A percentile compares a stretch with the other conserved stretches of the same genome.
These are phyloP conservation scores for Nemania diffusa DNA, from an alignment of 2,329 filamentous ascomycete genomes.

Conservation along the genomic window DNA sequence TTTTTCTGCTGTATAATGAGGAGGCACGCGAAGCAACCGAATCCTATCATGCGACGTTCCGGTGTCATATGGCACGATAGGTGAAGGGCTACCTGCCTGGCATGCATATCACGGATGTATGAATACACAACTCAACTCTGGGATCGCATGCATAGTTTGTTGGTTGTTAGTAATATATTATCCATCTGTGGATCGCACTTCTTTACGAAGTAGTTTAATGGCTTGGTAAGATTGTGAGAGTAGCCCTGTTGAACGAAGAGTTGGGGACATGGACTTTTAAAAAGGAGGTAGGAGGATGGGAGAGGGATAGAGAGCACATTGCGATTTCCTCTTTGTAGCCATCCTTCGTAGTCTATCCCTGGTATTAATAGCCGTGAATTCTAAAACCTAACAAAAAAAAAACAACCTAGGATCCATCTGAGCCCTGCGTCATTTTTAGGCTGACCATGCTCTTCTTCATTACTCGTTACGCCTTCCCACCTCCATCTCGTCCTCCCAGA, in stretches of 20 bases:
- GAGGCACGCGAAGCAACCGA: background rate
- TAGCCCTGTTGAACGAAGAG: too few species aligned
- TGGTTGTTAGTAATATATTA: too few species aligned
- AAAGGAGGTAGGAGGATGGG: background rate
- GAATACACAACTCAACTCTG: too few species aligned
- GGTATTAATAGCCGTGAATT: slow-evolving; percentile 26
- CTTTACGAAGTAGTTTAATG: too few species aligned
- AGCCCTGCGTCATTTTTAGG: slow-evolving; percentile 13
- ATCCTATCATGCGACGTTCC: too few species aligned
- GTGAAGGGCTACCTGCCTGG: too few species aligned
- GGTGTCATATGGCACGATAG: too few species aligned
- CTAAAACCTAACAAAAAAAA: slow-evolving; percentile 18
- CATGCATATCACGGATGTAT: too few species aligned
- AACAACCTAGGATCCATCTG: background rate
- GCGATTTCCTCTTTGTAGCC: background rate
- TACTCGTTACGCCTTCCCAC: slow-evolving; percentile 22
- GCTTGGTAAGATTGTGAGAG: too few species aligned
- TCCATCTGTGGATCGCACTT: too few species aligned
- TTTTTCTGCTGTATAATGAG: background rate
- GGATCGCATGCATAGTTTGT: too few species aligned
- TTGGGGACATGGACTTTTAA: too few species aligned
- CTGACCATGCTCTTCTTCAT: slow-evolving; percentile 14
- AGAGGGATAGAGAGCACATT: background rate
- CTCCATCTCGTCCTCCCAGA: background rate
- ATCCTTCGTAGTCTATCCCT: slow-evolving; percentile 21